These are phyloP conservation scores for Suhomyces sp. DNA, from an alignment of 805 yeast genomes.

Conservation along the genomic window DNA sequence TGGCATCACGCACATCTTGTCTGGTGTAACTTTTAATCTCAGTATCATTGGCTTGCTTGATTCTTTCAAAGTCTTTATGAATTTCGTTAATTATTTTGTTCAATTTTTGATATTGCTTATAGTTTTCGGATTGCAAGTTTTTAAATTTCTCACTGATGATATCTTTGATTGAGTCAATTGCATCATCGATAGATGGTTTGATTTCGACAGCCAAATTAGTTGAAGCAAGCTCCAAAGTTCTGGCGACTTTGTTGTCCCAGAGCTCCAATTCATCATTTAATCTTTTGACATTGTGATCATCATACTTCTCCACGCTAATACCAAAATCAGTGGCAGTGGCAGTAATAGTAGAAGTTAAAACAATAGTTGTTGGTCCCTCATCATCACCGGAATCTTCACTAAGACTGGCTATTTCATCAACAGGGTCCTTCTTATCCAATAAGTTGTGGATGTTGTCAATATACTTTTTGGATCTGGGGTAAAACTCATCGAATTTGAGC, in stretches of 20 bases:
- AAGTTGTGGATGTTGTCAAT: slow-evolving; percentile 1
- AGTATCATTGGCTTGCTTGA: slow-evolving; percentile 19
- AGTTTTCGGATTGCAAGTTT: slow-evolving; percentile 27
- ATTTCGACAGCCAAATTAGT: slow-evolving; percentile 32
- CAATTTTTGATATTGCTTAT: slow-evolving; percentile 30
- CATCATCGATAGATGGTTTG: slow-evolving; percentile 23
- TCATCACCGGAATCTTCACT: not conserved
- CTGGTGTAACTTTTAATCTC: slow-evolving; percentile 23
- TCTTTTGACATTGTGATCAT: slow-evolving; percentile 3
- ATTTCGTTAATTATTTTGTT: slow-evolving; percentile 29
- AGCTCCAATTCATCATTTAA: slow-evolving; percentile 30
- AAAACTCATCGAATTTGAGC: slow-evolving; percentile 18
- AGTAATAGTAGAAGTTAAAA: slow-evolving; percentile 10
- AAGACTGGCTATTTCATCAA: not conserved
- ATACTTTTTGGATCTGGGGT: slow-evolving; percentile 1
- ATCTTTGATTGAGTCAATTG: slow-evolving; percentile 25
- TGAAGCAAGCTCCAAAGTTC: slow-evolving; percentile 34
- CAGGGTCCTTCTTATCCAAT: not conserved
- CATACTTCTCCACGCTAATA: slow-evolving; percentile 6
- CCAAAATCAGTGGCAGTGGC: slow-evolving; percentile 3
- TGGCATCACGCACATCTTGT: slow-evolving; percentile 37
- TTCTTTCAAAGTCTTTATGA: slow-evolving; percentile 33
- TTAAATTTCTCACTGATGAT: slow-evolving; percentile 27
- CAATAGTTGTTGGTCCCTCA: slow-evolving; percentile 4
- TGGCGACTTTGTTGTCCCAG: slow-evolving; percentile 36